Conservation (phyloP, 345 rosid genomes). For the Linum usitatissimum region DNA sequence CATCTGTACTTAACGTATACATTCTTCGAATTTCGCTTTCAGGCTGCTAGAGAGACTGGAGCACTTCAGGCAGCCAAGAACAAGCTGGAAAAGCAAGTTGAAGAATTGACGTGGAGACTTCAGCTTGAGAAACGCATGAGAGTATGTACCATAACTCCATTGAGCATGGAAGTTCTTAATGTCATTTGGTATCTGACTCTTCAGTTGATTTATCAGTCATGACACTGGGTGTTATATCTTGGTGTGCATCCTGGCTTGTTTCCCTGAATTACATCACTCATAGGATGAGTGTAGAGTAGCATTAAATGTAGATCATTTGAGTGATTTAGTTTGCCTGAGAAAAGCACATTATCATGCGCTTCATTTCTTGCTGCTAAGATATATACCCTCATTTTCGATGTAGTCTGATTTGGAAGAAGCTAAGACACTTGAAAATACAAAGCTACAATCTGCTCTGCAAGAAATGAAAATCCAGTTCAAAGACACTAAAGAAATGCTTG, state of each 20-base stretch:
- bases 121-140: conserved; percentile 97
- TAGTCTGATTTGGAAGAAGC: conserved; percentile 94
- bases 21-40: conserved; percentile 7
- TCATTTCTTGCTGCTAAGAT: conserved; percentile 2
- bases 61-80: conserved; percentile 99
- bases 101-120: conserved; percentile 93
- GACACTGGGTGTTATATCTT: neutral
- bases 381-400: conserved; percentile 4
- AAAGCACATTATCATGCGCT: no score
- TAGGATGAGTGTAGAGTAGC: no score
- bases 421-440: conserved; percentile 78
- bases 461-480: conserved; percentile 73
- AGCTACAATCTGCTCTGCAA: conserved; percentile 70
- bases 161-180: neutral
- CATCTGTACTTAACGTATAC: neutral
- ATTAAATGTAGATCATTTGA: no score
- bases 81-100: conserved; percentile 96
- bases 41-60: conserved; percentile 99
- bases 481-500: conserved; percentile 70
- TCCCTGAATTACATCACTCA: no score
- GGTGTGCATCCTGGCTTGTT: neutral
- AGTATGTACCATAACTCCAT: conserved; percentile 31
- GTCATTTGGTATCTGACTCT: no score
- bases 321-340: neutral
- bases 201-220: neutral